These are phyloP conservation scores for Plasmodium cynomolgi DNA, from an alignment of 169 alveolate species.

Conservation along the genomic window DNA sequence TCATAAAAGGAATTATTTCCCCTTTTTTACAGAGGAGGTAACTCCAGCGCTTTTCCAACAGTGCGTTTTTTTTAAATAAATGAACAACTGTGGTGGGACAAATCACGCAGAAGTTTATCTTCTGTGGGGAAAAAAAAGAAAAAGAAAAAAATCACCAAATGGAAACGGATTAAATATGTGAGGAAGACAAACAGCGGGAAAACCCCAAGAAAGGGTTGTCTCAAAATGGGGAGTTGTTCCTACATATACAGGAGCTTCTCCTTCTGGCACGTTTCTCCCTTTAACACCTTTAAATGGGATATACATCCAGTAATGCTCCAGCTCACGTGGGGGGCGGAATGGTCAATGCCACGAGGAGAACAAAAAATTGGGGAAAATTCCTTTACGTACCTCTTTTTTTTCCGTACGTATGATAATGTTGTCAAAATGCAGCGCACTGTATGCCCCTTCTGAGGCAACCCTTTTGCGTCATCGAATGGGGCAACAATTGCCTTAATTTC, in stretches of 20 bases:
- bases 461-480: background rate
- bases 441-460: background rate
- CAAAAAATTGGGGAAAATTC: background rate
- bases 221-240: background rate
- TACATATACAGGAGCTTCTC: background rate
- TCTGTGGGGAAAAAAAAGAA: background rate
- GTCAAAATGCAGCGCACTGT: background rate
- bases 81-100: background rate
- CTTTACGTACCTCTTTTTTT: background rate
- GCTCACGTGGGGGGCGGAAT: background rate
- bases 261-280: background rate
- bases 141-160: background rate
- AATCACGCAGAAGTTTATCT: background rate
- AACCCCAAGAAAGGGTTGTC: background rate
- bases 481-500: background rate
- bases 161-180: background rate
- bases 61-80: background rate
- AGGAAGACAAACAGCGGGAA: background rate
- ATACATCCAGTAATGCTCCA: background rate
- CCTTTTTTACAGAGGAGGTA: background rate
- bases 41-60: background rate
- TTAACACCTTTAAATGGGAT: background rate
- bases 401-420: background rate
- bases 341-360: background rate
- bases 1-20: background rate